Conservation (phyloP, 148 eudicot genomes). For the Tetragonia tetragonoides region DNA sequence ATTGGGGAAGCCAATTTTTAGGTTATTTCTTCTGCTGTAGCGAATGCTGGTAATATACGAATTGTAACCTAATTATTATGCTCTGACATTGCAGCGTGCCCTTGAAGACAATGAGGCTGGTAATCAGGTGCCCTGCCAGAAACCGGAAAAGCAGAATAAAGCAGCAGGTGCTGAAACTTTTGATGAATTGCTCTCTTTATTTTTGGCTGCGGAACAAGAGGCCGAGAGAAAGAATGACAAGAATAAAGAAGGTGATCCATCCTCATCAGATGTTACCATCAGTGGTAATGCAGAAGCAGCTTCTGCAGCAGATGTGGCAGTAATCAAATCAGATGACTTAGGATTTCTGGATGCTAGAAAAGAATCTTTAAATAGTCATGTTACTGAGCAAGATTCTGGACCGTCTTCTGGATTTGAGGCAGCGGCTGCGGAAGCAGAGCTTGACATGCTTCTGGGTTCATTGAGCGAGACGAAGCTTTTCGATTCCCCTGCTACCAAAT, state of each 20-base stretch:
- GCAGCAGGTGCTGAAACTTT: conserved; percentile 21
- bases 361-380: neutral
- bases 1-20: too few relatives aligned
- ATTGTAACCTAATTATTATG: neutral
- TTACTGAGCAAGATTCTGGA: conserved; percentile 12
- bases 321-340: neutral
- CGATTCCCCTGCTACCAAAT: conserved; percentile 23
- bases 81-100: conserved; percentile 23
- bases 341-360: conserved; percentile 6
- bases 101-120: conserved; percentile 6
- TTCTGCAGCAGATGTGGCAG: neutral
- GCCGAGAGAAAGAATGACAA: conserved; percentile 14
- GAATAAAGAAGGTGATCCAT: neutral
- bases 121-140: neutral
- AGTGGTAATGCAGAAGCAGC: too few relatives aligned
- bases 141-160: neutral
- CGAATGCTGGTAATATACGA: neutral
- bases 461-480: conserved; percentile 29
- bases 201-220: conserved; percentile 24
- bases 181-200: conserved; percentile 25
- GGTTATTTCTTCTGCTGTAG: too few relatives aligned
- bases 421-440: conserved; percentile 54
- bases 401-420: conserved; percentile 33
- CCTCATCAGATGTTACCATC: conserved; percentile 2
- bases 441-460: conserved; percentile 63